Percentiles rank a stretch among this genome's conserved stretches.
Conservation (phyloP, 2,329 filamentous ascomycete genomes). For the Penicillium sp. region DNA sequence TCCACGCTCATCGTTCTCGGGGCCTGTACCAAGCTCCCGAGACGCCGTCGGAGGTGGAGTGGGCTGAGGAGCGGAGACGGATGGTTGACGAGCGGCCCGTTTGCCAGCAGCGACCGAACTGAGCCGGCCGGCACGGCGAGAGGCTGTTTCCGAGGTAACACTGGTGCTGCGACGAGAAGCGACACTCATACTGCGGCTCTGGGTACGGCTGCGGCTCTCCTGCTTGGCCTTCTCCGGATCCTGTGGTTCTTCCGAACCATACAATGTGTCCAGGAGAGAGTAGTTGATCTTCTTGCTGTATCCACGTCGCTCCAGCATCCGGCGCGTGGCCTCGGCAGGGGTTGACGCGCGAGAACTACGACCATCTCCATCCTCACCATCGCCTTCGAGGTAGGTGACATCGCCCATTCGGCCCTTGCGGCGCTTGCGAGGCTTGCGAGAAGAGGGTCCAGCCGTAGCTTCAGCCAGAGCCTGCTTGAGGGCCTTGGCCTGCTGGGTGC, state of each 20-base stretch:
- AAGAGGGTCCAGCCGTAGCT: constrained; percentile 42
- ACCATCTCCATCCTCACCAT: constrained; percentile 59
- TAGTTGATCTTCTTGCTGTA: constrained; percentile 77
- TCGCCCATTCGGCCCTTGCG: constrained; percentile 48
- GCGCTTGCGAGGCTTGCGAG: constrained; percentile 51
- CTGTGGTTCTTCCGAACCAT: constrained; percentile 37
- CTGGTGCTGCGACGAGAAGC: constrained; percentile 31
- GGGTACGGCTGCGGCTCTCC: constrained; percentile 31
- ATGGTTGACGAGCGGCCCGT: constrained; percentile 16
- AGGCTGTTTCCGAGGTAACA: constrained; percentile 9
- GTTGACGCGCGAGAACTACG: constrained; percentile 64
- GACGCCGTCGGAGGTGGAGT: constrained; percentile 17
- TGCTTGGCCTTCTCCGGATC: constrained; percentile 30
- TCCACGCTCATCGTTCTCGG: constrained; percentile 15
- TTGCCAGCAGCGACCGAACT: not conserved
- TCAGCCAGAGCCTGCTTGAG: constrained; percentile 67
- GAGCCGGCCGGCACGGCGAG: not conserved
- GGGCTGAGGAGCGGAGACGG: constrained; percentile 6
- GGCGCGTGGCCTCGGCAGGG: constrained; percentile 66
- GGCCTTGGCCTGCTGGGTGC: constrained; percentile 78
- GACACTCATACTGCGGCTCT: constrained; percentile 37
- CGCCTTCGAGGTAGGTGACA: constrained; percentile 46
- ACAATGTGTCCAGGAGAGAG: constrained; percentile 39
- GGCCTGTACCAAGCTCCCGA: not conserved
- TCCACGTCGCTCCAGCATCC: constrained; percentile 64